Conservation (phyloP, 495 filamentous ascomycete species). For the Cercophora sp. region DNA sequence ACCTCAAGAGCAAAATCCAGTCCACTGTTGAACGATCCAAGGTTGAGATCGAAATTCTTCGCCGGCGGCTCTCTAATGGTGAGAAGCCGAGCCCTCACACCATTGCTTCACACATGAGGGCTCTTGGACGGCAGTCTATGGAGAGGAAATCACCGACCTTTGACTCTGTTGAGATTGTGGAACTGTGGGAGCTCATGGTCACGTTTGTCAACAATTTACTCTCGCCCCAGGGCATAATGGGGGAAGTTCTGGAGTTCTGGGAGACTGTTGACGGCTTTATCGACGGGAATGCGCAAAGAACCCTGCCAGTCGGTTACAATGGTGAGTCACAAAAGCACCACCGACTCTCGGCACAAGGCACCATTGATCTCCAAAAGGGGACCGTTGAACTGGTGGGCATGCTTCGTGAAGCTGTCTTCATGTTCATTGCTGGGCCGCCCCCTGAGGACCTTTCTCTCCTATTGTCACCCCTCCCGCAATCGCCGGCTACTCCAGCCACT, state of each 20-base stretch:
- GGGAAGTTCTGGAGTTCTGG: conserved; percentile 91
- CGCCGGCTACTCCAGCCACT: conserved; percentile 63
- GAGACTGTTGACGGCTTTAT: conserved; percentile 88
- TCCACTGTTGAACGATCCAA: conserved; percentile 74
- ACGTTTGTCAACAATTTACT: conserved; percentile 69
- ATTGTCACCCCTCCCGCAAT: conserved; percentile 71
- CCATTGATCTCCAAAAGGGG: conserved; percentile 69
- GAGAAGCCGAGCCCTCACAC: conserved; percentile 65
- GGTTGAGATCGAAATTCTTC: conserved; percentile 86
- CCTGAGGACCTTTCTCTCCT: conserved; percentile 84
- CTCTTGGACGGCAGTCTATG: conserved; percentile 59
- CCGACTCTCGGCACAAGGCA: conserved; percentile 66
- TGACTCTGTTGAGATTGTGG: conserved; percentile 72
- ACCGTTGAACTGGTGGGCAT: conserved; percentile 74
- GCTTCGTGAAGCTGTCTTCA: conserved; percentile 70
- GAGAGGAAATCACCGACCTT: conserved; percentile 52
- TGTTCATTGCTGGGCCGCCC: conserved; percentile 85
- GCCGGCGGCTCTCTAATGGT: conserved; percentile 69
- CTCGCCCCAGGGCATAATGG: conserved; percentile 70
- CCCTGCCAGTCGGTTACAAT: conserved; percentile 77
- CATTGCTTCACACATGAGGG: conserved; percentile 68
- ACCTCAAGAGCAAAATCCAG: conserved; percentile 78
- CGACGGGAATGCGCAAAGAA: conserved; percentile 75
- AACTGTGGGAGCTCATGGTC: conserved; percentile 84
- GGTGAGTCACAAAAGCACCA: conserved; percentile 81